Evolutionary conservation across 2,329 filamentous ascomycete species (phyloP).

Genomic region (Elsinoe ampelina): DNA sequence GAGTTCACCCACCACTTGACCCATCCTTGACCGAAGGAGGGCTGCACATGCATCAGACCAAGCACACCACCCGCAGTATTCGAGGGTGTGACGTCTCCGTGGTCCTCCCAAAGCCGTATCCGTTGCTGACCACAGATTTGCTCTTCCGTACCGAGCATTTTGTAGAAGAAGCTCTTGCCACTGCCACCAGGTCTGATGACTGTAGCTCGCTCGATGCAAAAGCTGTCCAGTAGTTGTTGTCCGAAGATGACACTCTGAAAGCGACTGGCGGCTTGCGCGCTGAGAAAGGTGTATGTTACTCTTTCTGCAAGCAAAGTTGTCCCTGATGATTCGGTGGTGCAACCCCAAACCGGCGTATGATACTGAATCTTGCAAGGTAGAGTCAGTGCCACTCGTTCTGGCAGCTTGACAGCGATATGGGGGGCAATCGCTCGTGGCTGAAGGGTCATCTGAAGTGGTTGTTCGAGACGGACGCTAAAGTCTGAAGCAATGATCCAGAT

Average conservation of each 20-base stretch:
- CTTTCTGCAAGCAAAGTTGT: conserved; percentile 31
- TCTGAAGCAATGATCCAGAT: conserved; percentile 39
- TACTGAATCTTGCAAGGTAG: conserved; percentile 32
- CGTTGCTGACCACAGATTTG: conserved; percentile 42
- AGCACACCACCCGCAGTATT: conserved; percentile 32
- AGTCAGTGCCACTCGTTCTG: conserved; percentile 35
- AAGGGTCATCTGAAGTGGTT: conserved; percentile 29
- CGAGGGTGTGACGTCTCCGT: conserved; percentile 24
- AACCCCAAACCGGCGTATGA: conserved; percentile 31
- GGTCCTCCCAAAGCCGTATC: conserved; percentile 39
- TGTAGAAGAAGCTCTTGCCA: conserved; percentile 31
- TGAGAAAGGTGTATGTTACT: conserved; percentile 37
- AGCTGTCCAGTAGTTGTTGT: conserved; percentile 34
- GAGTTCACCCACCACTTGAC: conserved; percentile 39
- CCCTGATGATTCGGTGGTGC: conserved; percentile 25
- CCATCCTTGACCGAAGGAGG: conserved; percentile 36
- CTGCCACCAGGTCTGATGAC: conserved; percentile 36
- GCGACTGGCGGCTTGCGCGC: conserved; percentile 26
- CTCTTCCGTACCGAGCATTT: conserved; percentile 25
- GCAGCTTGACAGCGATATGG: conserved; percentile 14
- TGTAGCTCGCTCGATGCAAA: conserved; percentile 35
- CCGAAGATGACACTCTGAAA: conserved; percentile 41
- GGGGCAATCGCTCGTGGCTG: neutral
- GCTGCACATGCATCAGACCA: conserved; percentile 36
- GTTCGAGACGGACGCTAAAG: conserved; percentile 33